Evolutionary conservation across 768 basidiomycete species (phyloP).

Genomic region (Lentinus brumalis): DNA sequence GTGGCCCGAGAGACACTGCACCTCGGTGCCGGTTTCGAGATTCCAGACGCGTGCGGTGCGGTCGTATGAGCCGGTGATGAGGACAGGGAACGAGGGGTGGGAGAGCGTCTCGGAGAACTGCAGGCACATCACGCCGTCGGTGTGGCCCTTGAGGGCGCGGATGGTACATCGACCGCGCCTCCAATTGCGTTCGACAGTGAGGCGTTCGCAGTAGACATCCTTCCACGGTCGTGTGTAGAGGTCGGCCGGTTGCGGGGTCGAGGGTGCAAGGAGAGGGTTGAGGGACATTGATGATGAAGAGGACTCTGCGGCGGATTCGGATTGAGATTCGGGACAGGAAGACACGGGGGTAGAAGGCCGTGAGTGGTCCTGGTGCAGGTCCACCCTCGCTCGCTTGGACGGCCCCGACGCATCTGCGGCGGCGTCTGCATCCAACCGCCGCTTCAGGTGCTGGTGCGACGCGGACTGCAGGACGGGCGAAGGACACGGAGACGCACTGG

Average conservation of each 20-base stretch:
- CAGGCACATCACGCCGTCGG: conserved; percentile 95
- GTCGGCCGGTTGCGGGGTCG: conserved; percentile 13
- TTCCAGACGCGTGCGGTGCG: conserved; percentile 96
- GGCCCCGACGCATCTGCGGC: conserved; percentile 1
- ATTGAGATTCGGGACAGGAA: neutral
- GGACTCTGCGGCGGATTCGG: too few relatives aligned
- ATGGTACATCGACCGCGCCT: conserved; percentile 86
- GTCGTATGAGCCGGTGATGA: conserved; percentile 98
- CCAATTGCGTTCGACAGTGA: conserved; percentile 97
- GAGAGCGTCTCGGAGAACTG: conserved; percentile 87
- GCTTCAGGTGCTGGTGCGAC: conserved; percentile 37
- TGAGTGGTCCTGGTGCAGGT: neutral
- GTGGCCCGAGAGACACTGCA: conserved; percentile 86
- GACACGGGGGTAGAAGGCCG: conserved; percentile 34
- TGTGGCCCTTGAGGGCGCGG: conserved; percentile 87
- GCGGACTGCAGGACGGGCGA: conserved; percentile 17
- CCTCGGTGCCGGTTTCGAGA: conserved; percentile 83
- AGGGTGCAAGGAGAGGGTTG: conserved; percentile 30
- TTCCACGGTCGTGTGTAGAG: conserved; percentile 92
- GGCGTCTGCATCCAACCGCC: conserved; percentile 38
- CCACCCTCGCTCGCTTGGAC: neutral
- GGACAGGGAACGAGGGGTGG: conserved; percentile 86
- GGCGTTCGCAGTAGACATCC: conserved; percentile 96
- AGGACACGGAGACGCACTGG: conserved; percentile 40
- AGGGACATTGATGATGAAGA: conserved; percentile 11